A percentile compares a stretch with the other conserved stretches of the same genome.
These are phyloP conservation scores for Fagus sylvatica DNA, from an alignment of 306 rosid genomes.

Conservation along the genomic window DNA sequence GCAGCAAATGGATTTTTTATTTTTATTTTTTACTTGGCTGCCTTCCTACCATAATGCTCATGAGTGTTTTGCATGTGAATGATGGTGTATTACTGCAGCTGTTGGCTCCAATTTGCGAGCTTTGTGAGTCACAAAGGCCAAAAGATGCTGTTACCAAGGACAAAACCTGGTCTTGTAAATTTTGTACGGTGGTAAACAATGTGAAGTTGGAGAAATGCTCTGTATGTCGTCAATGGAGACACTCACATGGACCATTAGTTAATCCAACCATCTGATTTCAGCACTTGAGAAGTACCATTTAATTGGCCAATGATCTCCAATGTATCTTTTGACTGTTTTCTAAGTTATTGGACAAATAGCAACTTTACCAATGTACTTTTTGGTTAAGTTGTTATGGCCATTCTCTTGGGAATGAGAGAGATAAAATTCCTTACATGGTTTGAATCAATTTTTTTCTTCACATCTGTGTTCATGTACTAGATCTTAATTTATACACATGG, in stretches of 20 bases:
- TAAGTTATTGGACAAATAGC: not conserved
- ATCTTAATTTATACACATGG: not conserved
- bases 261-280: conserved; percentile 36
- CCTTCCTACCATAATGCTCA: not conserved
- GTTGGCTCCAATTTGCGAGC: conserved; percentile 72
- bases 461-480: not conserved
- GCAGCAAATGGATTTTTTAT: not conserved
- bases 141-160: conserved; percentile 54
- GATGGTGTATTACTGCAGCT: conserved; percentile 47
- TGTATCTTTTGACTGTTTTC: not conserved
- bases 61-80: conserved; percentile 26
- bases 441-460: not conserved
- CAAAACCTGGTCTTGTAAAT: conserved; percentile 62
- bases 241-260: conserved; percentile 59
- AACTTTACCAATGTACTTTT: not conserved
- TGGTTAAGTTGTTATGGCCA: not conserved
- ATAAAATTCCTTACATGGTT: not conserved
- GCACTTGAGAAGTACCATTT: conserved; percentile 33
- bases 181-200: conserved; percentile 72
- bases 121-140: conserved; percentile 65
- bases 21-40: not conserved
- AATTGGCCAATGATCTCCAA: not conserved
- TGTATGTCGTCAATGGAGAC: conserved; percentile 82
- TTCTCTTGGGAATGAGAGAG: not conserved
- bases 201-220: conserved; percentile 70